phyloP scores from a whole-genome alignment of 176 grass and related monocot genomes.

The Carex myosuroides region DNA sequence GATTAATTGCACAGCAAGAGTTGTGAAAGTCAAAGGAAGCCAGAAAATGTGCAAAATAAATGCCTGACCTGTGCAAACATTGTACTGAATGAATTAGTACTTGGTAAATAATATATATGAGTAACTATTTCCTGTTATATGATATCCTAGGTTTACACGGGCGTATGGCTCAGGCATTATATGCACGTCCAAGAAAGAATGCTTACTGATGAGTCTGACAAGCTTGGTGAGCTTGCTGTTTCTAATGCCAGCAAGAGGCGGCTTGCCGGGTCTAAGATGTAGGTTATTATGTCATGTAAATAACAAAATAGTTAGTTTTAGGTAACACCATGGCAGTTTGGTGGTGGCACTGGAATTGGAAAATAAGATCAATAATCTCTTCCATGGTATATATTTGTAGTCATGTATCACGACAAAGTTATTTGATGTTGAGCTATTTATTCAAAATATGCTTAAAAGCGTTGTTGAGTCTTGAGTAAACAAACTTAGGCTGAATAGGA shows the following conservation, averaged over 20 bases:
- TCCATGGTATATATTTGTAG: background rate
- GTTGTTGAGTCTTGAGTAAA: background rate
- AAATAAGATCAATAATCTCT: background rate
- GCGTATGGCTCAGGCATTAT: slow-evolving; percentile 72
- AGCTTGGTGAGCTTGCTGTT: slow-evolving; percentile 56
- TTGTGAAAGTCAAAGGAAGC: background rate
- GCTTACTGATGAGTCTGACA: slow-evolving; percentile 35
- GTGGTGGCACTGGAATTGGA: background rate
- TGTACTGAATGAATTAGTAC: background rate
- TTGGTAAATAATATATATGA: background rate
- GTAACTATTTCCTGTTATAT: background rate
- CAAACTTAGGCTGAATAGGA: background rate
- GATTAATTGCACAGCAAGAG: background rate
- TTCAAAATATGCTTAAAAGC: background rate
- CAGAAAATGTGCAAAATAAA: background rate
- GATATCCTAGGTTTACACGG: slow-evolving; percentile 57
- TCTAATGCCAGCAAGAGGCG: slow-evolving; percentile 83
- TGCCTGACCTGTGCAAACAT: background rate
- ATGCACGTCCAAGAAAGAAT: slow-evolving; percentile 43
- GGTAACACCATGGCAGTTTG: background rate
- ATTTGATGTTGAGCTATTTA: background rate
- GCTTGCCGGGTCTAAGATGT: slow-evolving; percentile 59
- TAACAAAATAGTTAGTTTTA: background rate
- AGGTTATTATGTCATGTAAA: background rate
- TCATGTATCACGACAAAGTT: background rate